Evolutionary conservation across 2,329 filamentous ascomycete species (phyloP).

Genomic region (Epichloe aotearoae): DNA sequence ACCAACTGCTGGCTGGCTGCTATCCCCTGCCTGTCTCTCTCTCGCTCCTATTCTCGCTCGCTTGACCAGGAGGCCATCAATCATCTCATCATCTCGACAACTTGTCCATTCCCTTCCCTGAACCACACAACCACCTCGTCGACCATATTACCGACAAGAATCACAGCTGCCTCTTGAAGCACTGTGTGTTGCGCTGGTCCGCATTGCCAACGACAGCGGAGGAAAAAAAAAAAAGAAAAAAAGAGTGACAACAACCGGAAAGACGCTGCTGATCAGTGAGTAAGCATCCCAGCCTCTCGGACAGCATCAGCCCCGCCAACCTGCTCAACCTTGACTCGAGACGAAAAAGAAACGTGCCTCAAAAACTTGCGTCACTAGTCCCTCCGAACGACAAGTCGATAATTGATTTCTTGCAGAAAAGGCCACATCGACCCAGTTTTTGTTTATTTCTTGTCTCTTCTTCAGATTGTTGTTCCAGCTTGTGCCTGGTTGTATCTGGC

Average conservation of each 20-base stretch:
- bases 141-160: not conserved
- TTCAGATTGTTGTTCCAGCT: not conserved
- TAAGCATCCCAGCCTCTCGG: not conserved
- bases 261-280: not conserved
- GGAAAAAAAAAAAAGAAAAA: too few relatives aligned
- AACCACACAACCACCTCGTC: not conserved
- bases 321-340: slow-evolving; percentile 3
- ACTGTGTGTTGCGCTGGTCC: not conserved
- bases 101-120: not conserved
- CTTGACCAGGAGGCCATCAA: not conserved
- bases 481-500: not conserved
- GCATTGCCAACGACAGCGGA: not conserved
- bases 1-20: not conserved
- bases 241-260: not conserved
- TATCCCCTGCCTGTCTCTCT: not conserved
- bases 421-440: not conserved
- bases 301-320: not conserved
- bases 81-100: not conserved
- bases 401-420: not conserved
- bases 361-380: not conserved
- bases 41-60: not conserved
- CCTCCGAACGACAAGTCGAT: not conserved
- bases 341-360: slow-evolving; percentile 1
- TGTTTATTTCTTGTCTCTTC: not conserved
- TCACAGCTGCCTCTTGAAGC: not conserved